Conservation (phyloP, 2,329 filamentous ascomycete genomes). For the Penicillium hesseltinei region DNA sequence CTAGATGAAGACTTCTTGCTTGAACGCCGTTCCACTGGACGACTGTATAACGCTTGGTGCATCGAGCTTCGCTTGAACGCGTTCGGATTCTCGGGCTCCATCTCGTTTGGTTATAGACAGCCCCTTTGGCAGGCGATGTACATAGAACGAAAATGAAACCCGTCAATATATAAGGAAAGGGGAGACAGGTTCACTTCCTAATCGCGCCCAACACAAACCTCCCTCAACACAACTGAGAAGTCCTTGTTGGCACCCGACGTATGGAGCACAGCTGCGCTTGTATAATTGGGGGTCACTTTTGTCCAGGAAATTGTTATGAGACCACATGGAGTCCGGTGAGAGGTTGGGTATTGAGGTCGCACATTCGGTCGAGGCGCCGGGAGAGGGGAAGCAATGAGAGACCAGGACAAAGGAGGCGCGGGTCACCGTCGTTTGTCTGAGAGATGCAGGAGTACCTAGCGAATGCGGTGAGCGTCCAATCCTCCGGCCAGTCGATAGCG, state of each 20-base stretch:
- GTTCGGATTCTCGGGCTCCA: conserved; percentile 45
- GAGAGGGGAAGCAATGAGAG: conserved; percentile 15
- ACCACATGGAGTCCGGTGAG: conserved; percentile 41
- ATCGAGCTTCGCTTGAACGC: conserved; percentile 42
- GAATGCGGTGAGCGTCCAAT: conserved; percentile 21
- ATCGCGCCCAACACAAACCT: conserved; percentile 25
- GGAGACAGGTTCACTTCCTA: conserved; percentile 22
- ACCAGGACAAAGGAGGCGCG: conserved; percentile 22
- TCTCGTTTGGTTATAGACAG: conserved; percentile 25
- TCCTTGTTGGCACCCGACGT: conserved; percentile 22
- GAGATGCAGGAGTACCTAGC: conserved; percentile 18
- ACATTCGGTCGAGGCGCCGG: conserved; percentile 37
- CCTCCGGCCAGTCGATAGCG: conserved; percentile 18
- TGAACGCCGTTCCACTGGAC: conserved; percentile 44
- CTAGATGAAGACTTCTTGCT: conserved; percentile 50
- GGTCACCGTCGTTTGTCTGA: conserved; percentile 31
- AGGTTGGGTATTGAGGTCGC: conserved; percentile 30
- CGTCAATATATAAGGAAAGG: conserved; percentile 22
- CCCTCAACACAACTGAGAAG: conserved; percentile 24
- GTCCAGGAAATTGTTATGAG: conserved; percentile 34
- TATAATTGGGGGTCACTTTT: conserved; percentile 35
- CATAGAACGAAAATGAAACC: conserved; percentile 19
- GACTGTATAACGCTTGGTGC: conserved; percentile 39
- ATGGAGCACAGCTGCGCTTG: conserved; percentile 32
- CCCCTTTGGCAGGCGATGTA: conserved; percentile 15